phyloP scores from a whole-genome alignment of 768 basidiomycete genomes.

The Suillus alpinus region DNA sequence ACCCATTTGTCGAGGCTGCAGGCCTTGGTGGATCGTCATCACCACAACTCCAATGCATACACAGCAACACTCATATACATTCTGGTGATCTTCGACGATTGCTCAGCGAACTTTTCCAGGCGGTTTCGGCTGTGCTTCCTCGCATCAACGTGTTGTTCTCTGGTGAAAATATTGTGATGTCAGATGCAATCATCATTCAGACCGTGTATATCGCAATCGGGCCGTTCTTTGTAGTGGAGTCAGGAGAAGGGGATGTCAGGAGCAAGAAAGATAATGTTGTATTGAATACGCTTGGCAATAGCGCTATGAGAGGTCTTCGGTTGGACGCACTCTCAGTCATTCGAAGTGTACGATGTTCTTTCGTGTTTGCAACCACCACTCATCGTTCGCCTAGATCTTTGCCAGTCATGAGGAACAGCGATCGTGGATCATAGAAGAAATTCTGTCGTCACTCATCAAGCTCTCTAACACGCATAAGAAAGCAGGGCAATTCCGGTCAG shows the following conservation, averaged over 20 bases:
- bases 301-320: conserved; percentile 78
- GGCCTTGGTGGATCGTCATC: conserved; percentile 39
- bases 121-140: conserved; percentile 67
- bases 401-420: conserved; percentile 88
- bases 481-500: conserved; percentile 84
- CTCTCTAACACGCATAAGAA: conserved; percentile 87
- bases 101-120: conserved; percentile 70
- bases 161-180: conserved; percentile 67
- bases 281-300: conserved; percentile 66
- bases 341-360: conserved; percentile 61
- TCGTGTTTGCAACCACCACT: background rate
- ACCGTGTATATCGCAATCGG: conserved; percentile 92
- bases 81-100: conserved; percentile 42
- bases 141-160: conserved; percentile 73
- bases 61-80: conserved; percentile 38
- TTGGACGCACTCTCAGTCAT: conserved; percentile 82
- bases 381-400: conserved; percentile 62
- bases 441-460: conserved; percentile 85
- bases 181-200: conserved; percentile 88
- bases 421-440: conserved; percentile 98
- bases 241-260: conserved; percentile 52
- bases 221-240: conserved; percentile 89
- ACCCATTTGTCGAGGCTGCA: conserved; percentile 80
- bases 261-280: conserved; percentile 56
- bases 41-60: conserved; percentile 51